Conservation (phyloP, 2,329 filamentous ascomycete genomes). For the Plenodomus lindquistii region DNA sequence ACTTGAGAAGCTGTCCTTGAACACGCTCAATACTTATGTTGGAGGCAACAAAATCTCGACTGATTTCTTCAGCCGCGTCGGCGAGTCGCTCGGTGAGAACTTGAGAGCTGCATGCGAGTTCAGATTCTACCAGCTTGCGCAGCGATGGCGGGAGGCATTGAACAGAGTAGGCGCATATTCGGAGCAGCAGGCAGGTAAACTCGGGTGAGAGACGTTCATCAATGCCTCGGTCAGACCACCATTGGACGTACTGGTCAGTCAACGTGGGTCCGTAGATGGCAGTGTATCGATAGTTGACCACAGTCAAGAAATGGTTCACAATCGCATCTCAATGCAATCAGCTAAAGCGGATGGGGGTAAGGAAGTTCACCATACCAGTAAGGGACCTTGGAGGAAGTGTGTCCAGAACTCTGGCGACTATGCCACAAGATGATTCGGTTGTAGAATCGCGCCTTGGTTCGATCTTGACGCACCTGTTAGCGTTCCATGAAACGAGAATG, state of each 20-base stretch:
- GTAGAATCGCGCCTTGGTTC: conserved; percentile 9
- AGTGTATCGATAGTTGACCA: conserved; percentile 54
- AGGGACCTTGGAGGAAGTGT: conserved; percentile 39
- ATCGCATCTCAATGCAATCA: conserved; percentile 45
- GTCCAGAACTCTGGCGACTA: conserved; percentile 39
- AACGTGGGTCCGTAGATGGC: conserved; percentile 53
- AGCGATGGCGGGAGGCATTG: conserved; percentile 48
- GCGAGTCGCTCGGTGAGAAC: conserved; percentile 49
- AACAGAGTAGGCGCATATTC: conserved; percentile 52
- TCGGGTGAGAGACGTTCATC: conserved; percentile 45
- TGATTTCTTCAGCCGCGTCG: conserved; percentile 49
- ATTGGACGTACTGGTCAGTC: conserved; percentile 50
- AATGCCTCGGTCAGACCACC: conserved; percentile 49
- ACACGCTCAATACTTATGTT: conserved; percentile 52
- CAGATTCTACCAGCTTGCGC: conserved; percentile 50
- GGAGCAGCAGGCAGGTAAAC: conserved; percentile 53
- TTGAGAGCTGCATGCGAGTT: conserved; percentile 48
- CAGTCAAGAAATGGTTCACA: conserved; percentile 52
- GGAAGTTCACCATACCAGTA: conserved; percentile 22
- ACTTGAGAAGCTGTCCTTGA: conserved; percentile 55
- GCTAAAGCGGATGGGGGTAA: not conserved
- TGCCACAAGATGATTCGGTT: conserved; percentile 25
- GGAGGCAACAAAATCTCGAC: conserved; percentile 48
- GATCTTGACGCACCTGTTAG: not conserved
- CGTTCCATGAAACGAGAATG: not conserved